Conservation (phyloP, 164 flowering plant genomes). For the Aristolochia contorta region DNA sequence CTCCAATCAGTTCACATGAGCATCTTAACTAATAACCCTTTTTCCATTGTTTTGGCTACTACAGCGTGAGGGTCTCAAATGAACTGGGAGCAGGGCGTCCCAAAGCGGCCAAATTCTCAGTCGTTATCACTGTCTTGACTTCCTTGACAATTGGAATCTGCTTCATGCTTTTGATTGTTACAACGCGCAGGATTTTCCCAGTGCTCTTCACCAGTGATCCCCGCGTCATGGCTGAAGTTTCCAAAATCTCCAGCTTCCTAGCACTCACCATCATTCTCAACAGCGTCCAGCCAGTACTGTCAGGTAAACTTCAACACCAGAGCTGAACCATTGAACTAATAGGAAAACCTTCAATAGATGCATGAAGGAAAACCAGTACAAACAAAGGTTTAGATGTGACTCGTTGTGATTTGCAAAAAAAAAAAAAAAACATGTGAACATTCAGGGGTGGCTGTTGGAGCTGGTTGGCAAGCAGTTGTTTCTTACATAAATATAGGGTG, state of each 20-base stretch:
- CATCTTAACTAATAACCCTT: background rate
- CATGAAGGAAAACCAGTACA: too few relatives aligned
- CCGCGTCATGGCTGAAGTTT: background rate
- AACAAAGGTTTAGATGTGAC: too few relatives aligned
- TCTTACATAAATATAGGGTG: slow-evolving; percentile 57
- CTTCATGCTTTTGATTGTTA: too few relatives aligned
- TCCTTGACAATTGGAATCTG: too few relatives aligned
- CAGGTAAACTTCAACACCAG: too few relatives aligned
- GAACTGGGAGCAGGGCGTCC: slow-evolving; percentile 16
- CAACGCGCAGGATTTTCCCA: background rate
- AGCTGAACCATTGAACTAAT: too few relatives aligned
- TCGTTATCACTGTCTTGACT: background rate
- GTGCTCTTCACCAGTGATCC: slow-evolving; percentile 2
- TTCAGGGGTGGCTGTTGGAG: slow-evolving; percentile 69
- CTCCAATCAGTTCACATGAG: too few relatives aligned
- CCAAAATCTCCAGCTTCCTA: background rate
- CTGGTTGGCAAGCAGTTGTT: slow-evolving; percentile 69
- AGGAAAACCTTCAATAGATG: too few relatives aligned
- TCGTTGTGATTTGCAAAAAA: background rate
- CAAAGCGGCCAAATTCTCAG: slow-evolving; percentile 12
- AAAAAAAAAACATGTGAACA: slow-evolving; percentile 13
- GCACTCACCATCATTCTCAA: slow-evolving; percentile 3
- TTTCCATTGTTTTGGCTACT: background rate
- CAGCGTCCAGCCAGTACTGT: slow-evolving; percentile 6
- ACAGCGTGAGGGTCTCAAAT: slow-evolving; percentile 16